These are phyloP conservation scores for Vanrija pseudolonga DNA, from an alignment of 1,284 basidiomycete genomes.

Conservation along the genomic window DNA sequence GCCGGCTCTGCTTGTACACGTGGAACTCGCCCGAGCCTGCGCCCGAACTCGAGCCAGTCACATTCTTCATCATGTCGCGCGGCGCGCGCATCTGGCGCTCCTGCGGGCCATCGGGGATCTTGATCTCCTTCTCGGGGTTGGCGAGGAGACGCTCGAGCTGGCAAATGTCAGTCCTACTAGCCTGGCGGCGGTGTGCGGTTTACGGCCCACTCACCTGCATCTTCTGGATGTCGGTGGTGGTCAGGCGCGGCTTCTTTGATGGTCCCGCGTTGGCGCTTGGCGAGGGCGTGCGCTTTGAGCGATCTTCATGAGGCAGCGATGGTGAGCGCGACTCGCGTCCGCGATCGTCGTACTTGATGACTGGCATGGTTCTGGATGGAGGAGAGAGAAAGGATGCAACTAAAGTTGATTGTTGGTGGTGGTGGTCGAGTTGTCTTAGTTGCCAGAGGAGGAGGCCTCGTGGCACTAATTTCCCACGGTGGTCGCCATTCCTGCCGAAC, in stretches of 20 bases:
- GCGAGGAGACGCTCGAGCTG: slow-evolving; percentile 81
- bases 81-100: slow-evolving; percentile 61
- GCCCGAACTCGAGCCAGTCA: slow-evolving; percentile 85
- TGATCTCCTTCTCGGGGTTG: slow-evolving; percentile 74
- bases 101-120: slow-evolving; percentile 63
- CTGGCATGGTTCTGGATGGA: too few relatives aligned
- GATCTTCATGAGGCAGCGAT: too few relatives aligned
- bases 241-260: slow-evolving; percentile 27
- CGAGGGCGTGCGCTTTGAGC: too few relatives aligned
- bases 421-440: too few relatives aligned
- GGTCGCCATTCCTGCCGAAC: too few relatives aligned
- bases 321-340: too few relatives aligned
- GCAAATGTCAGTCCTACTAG: background rate
- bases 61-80: slow-evolving; percentile 97
- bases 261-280: background rate
- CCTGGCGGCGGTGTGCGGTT: background rate
- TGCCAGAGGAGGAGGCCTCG: too few relatives aligned
- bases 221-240: slow-evolving; percentile 28
- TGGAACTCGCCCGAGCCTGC: slow-evolving; percentile 93
- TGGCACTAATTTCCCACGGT: too few relatives aligned
- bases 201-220: slow-evolving; percentile 19
- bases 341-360: too few relatives aligned
- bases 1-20: slow-evolving; percentile 92
- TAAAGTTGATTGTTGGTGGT: too few relatives aligned
- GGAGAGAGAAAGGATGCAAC: too few relatives aligned